Conservation (phyloP, 1,284 basidiomycete species). For the Lentinula novae-zelandiae region DNA sequence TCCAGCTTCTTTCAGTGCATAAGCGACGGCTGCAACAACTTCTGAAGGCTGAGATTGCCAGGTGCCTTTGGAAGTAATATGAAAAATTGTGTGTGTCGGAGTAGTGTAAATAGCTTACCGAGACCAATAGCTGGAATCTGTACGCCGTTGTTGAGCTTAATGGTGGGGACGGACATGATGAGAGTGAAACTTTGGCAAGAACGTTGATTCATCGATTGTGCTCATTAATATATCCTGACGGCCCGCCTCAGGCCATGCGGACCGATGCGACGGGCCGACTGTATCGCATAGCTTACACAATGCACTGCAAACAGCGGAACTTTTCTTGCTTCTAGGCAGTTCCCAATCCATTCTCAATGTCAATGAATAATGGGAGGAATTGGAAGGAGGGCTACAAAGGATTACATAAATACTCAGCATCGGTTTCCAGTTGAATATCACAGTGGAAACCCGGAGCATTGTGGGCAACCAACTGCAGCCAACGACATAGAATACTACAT, state of each 20-base stretch:
- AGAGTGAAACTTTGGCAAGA: not conserved
- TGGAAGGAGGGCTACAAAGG: too few species aligned
- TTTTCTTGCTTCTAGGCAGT: too few species aligned
- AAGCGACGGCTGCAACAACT: constrained; percentile 64
- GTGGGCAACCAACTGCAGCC: too few species aligned
- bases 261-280: not conserved
- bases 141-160: constrained; percentile 67
- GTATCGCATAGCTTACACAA: too few species aligned
- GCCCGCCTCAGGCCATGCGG: not conserved
- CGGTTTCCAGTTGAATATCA: too few species aligned
- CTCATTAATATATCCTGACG: not conserved
- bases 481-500: too few species aligned
- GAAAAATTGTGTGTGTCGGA: not conserved
- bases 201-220: not conserved
- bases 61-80: constrained; percentile 46
- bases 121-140: constrained; percentile 72
- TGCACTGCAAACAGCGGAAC: too few species aligned
- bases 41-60: constrained; percentile 78
- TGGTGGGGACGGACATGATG: constrained; percentile 34
- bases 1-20: constrained; percentile 64
- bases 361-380: too few species aligned
- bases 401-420: too few species aligned
- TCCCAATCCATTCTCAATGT: too few species aligned
- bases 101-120: constrained; percentile 34
- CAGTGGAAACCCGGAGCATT: too few species aligned